Conservation (phyloP, 2,329 filamentous ascomycete species). For the Fusarium musae region DNA sequence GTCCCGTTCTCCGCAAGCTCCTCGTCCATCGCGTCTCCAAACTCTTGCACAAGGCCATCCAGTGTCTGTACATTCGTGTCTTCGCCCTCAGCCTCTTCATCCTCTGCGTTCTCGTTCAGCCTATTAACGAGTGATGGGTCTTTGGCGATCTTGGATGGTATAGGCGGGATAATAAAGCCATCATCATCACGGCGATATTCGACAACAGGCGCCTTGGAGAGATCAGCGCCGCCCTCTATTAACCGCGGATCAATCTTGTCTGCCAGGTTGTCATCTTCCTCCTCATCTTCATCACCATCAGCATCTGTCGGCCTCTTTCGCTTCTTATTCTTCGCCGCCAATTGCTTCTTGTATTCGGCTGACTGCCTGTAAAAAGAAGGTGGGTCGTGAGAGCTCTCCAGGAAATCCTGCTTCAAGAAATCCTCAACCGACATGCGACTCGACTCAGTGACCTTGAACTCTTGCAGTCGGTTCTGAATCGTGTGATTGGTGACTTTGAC, state of each 20-base stretch:
- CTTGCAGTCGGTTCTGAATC: conserved; percentile 88
- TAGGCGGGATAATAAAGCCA: conserved; percentile 72
- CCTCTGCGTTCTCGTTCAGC: conserved; percentile 23
- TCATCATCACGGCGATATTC: conserved; percentile 69
- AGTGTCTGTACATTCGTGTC: conserved; percentile 47
- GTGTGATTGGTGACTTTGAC: conserved; percentile 96
- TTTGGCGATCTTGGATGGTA: conserved; percentile 54
- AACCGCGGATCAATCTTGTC: conserved; percentile 29
- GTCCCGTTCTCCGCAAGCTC: conserved; percentile 33
- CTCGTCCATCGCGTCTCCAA: conserved; percentile 55
- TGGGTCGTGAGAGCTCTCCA: conserved; percentile 82
- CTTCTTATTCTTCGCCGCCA: conserved; percentile 60
- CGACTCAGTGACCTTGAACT: conserved; percentile 89
- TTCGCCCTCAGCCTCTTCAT: conserved; percentile 25
- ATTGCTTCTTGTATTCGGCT: conserved; percentile 66
- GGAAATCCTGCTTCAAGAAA: conserved; percentile 77
- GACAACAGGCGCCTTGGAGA: conserved; percentile 48
- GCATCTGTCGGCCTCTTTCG: conserved; percentile 55
- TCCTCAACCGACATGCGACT: conserved; percentile 88
- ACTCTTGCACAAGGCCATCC: conserved; percentile 57
- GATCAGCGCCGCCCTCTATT: conserved; percentile 49
- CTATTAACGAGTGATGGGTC: conserved; percentile 45
- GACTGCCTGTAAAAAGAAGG: conserved; percentile 81
- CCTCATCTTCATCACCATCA: conserved; percentile 30
- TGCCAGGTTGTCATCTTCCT: conserved; percentile 12